phyloP scores from a whole-genome alignment of 2,329 filamentous ascomycete genomes.

The Lachnellula suecica region DNA sequence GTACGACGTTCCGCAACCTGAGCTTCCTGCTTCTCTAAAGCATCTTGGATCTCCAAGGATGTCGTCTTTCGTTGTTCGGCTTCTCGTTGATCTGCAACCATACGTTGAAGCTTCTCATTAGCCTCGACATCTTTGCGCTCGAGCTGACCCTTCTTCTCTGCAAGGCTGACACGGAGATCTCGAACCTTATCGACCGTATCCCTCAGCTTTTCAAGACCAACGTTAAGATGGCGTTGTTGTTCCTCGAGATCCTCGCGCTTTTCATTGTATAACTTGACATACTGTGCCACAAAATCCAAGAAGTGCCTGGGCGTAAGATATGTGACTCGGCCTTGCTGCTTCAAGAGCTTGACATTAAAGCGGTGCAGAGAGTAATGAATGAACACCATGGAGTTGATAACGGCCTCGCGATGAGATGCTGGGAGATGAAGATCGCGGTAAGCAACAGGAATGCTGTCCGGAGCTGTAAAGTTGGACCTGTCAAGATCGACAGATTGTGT shows the following conservation, averaged over 20 bases:
- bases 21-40: slow-evolving; percentile 84
- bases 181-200: slow-evolving; percentile 98
- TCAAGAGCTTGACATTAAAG: slow-evolving; percentile 84
- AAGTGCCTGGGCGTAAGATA: slow-evolving; percentile 96
- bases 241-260: slow-evolving; percentile 98
- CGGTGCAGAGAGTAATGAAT: slow-evolving; percentile 92
- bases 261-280: slow-evolving; percentile 95
- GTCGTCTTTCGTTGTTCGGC: slow-evolving; percentile 88
- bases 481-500: slow-evolving; percentile 97
- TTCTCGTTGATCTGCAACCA: slow-evolving; percentile 94
- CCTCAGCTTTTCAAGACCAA: slow-evolving; percentile 93
- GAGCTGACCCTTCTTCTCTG: slow-evolving; percentile 90
- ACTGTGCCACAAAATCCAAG: slow-evolving; percentile 96
- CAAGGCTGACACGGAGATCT: slow-evolving; percentile 85
- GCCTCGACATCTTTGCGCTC: slow-evolving; percentile 94
- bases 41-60: slow-evolving; percentile 84
- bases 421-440: slow-evolving; percentile 84
- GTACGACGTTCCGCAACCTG: slow-evolving; percentile 82
- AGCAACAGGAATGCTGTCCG: slow-evolving; percentile 89
- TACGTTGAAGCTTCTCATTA: slow-evolving; percentile 94
- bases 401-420: slow-evolving; percentile 83
- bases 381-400: slow-evolving; percentile 98
- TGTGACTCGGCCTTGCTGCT: slow-evolving; percentile 89
- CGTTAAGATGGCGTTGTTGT: slow-evolving; percentile 96
- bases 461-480: slow-evolving; percentile 78